phyloP scores from a whole-genome alignment of 257 asterid genomes.

The Solanum pinnatisectum region DNA sequence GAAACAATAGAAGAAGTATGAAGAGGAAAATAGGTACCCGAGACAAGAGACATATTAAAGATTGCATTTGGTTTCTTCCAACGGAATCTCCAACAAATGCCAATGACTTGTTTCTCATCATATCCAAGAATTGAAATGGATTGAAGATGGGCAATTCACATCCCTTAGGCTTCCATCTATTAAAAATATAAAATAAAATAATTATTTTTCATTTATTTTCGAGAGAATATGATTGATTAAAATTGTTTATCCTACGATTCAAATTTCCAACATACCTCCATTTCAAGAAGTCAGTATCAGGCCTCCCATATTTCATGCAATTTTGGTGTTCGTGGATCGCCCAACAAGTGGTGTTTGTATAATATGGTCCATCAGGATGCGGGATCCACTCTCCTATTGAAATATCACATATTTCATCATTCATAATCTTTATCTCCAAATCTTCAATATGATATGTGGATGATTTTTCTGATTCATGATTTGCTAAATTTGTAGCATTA shows the following conservation, averaged over 20 bases:
- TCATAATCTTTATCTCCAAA: neutral
- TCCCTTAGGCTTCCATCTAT: slow-evolving; percentile 5
- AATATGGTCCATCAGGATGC: neutral
- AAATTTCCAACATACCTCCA: neutral
- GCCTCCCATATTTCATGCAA: slow-evolving; percentile 9
- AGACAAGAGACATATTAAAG: neutral
- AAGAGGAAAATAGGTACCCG: neutral
- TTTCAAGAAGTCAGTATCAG: neutral
- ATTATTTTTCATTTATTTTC: neutral
- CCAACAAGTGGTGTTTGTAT: slow-evolving; percentile 4
- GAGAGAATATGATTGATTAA: neutral
- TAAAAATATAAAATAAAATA: neutral
- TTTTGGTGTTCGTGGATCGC: slow-evolving; percentile 8
- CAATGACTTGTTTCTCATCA: slow-evolving; percentile 1
- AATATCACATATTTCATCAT: slow-evolving; percentile 1
- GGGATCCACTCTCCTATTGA: neutral
- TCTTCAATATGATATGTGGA: neutral
- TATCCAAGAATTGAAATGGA: slow-evolving; percentile 3
- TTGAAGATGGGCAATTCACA: slow-evolving; percentile 4
- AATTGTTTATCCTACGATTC: neutral
- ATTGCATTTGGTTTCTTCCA: slow-evolving; percentile 11
- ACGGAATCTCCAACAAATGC: slow-evolving; percentile 12
- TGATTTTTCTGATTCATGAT: neutral
- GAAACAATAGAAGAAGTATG: neutral
- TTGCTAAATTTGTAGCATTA: neutral